Conservation (phyloP, 176 grass and related monocot species). For the Areca catechu region DNA sequence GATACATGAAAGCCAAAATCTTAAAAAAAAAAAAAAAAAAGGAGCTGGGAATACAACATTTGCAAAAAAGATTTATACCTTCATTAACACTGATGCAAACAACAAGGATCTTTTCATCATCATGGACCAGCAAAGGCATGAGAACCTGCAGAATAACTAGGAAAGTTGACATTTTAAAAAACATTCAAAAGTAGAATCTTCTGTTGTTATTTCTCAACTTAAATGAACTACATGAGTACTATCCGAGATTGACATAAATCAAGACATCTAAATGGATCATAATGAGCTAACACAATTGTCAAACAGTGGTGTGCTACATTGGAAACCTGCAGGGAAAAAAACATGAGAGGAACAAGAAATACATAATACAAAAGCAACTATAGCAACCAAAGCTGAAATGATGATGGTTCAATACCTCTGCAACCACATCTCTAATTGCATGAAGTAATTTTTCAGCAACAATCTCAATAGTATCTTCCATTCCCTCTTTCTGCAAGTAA, state of each 20-base stretch:
- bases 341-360: conserved; percentile 22
- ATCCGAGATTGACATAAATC: conserved; percentile 31
- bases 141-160: conserved; percentile 54
- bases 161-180: conserved; percentile 15
- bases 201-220: not conserved
- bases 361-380: conserved; percentile 1
- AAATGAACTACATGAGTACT: not conserved
- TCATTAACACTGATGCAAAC: conserved; percentile 97
- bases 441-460: conserved; percentile 94
- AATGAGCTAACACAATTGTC: conserved; percentile 60
- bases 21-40: too few species aligned
- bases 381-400: not conserved
- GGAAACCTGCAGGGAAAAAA: conserved; percentile 52
- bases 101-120: conserved; percentile 96
- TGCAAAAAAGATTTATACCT: conserved; percentile 29
- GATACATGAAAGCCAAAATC: too few species aligned
- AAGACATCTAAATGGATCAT: conserved; percentile 86
- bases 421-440: conserved; percentile 69
- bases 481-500: conserved; percentile 61
- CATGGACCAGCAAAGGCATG: conserved; percentile 76
- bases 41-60: too few species aligned
- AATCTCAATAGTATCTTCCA: conserved; percentile 95
- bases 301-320: conserved; percentile 81
- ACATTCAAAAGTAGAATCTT: not conserved
- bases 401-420: conserved; percentile 43